phyloP scores from a whole-genome alignment of 2,329 filamentous ascomycete genomes.

The Colletotrichum sp. region DNA sequence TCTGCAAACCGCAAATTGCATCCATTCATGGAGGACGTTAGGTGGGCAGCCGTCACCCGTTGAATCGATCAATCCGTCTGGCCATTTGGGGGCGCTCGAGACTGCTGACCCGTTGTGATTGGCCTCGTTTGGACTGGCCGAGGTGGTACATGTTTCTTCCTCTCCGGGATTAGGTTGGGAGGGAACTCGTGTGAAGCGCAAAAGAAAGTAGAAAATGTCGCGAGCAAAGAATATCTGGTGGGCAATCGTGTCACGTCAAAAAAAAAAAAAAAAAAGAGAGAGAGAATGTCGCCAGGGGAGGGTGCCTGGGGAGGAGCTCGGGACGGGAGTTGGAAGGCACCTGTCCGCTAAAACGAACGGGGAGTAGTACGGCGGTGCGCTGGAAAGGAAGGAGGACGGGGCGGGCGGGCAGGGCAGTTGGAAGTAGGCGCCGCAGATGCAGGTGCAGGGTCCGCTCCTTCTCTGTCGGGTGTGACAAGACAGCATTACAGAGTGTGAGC shows the following conservation, averaged over 20 bases:
- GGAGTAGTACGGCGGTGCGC: neutral
- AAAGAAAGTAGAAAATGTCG: neutral
- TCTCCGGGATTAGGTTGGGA: neutral
- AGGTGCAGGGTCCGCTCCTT: neutral
- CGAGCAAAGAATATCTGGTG: neutral
- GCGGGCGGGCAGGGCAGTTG: neutral
- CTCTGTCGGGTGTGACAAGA: neutral
- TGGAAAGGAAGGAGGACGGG: neutral
- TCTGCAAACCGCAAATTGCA: conserved; percentile 5
- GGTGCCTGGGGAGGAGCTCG: neutral
- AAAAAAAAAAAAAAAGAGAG: too few relatives aligned
- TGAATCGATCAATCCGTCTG: neutral
- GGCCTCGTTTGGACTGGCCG: neutral
- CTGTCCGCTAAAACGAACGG: neutral
- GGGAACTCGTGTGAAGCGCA: too few relatives aligned
- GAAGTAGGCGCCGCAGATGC: neutral
- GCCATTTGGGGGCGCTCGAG: neutral
- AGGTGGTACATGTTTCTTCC: neutral
- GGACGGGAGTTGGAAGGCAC: neutral
- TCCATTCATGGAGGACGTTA: neutral
- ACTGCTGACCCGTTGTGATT: neutral
- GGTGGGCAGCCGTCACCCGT: neutral
- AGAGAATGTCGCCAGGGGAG: neutral
- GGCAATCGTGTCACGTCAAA: neutral
- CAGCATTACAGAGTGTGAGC: neutral